Evolutionary conservation across 768 basidiomycete genomes (phyloP), one percentile per base, ranked within the genome.

Genomic region (Baorangia bicolor): DNA sequence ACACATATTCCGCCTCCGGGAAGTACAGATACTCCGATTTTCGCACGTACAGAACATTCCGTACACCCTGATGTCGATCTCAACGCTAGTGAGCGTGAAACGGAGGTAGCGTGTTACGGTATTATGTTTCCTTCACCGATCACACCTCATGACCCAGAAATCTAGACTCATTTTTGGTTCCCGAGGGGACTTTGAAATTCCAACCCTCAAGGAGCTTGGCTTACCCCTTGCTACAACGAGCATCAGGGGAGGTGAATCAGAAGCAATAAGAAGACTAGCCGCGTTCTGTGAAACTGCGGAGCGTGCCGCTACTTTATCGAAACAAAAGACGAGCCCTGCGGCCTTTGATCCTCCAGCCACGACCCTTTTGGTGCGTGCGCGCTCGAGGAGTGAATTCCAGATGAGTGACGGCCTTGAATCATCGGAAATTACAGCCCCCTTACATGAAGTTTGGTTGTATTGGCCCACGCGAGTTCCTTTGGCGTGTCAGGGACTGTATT

Each of bases 241-340:
- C 51, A 66, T 69, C 65, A 66, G 61, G 57, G 70, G 59, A 60
- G 62, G 69, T 51, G 61, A 70, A 58, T 64, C 51, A 56, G 59
- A 67, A 60, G 68, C 55, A 35, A 25, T 49, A 16, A 60, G 50
- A 66, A 60, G 63, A 33, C 53, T 49, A 34, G 57, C 30, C 10
- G 49, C 27, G 44, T 60, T 67, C 55, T 59, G 57, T 57, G 66
- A 61, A 37, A 54, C 55, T 40, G 30, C 23, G 37, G 55, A 30
- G 49, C 49, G 53, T 52, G 54, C 56, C 34, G 55, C 33, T 27
- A 37, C 49, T 38, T 63, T 68, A 53, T 56, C 53, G 56, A 63
- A 62, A 53, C 35, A 47, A 55, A 42, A 54, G 48, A 40, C 60
- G 10, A 35, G 49, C 39, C 55, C 50, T 47, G 43, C 38, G n/a